These are phyloP conservation scores for Gonapodya prolifera DNA, from an alignment of 192 early-diverging fungal genomes.

Conservation along the genomic window DNA sequence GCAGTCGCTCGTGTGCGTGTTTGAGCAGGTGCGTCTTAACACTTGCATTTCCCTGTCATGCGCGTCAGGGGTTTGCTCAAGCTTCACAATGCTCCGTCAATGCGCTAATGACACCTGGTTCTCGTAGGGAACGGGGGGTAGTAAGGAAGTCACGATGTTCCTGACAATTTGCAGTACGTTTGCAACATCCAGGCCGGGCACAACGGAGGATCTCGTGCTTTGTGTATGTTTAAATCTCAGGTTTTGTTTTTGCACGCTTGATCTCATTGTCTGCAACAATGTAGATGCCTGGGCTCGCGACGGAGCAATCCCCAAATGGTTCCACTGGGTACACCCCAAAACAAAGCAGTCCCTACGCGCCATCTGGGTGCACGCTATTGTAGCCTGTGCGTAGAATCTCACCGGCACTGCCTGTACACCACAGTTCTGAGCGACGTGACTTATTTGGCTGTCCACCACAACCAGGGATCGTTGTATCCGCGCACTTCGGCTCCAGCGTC, in stretches of 20 bases:
- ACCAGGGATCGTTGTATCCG: not conserved
- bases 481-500: not conserved
- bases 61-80: no score
- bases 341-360: no score
- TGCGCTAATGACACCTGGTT: no score
- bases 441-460: not conserved
- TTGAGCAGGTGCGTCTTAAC: not conserved
- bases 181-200: not conserved
- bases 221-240: not conserved
- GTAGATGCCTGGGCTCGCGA: not conserved
- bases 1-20: not conserved
- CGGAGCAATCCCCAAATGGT: slow-evolving; percentile 1
- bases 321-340: no score
- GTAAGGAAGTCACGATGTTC: not conserved
- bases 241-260: not conserved
- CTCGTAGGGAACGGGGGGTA: not conserved
- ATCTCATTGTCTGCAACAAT: not conserved
- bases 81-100: no score
- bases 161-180: not conserved
- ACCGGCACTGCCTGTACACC: not conserved
- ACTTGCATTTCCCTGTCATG: no score
- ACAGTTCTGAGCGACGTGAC: not conserved
- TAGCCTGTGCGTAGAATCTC: not conserved
- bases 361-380: slow-evolving; percentile 3
- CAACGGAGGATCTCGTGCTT: not conserved